A percentile compares a stretch with the other conserved stretches of the same genome.
Evolutionary conservation across 169 alveolate species (phyloP).

Genomic region (Plasmodium blacklocki): DNA sequence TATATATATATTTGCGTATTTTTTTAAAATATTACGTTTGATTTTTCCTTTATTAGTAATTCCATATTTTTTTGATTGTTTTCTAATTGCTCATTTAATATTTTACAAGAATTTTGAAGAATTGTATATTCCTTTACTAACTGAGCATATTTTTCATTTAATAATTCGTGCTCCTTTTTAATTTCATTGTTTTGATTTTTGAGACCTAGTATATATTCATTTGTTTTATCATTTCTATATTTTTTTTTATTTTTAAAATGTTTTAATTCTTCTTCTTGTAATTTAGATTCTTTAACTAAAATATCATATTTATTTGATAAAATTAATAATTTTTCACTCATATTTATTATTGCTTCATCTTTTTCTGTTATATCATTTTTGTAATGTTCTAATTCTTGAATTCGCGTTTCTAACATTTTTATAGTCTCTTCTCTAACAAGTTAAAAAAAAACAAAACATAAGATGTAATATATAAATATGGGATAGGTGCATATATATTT

Average conservation of each 20-base stretch:
- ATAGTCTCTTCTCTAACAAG: slow-evolving; percentile 36
- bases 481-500: no score
- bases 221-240: slow-evolving; percentile 58
- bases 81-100: slow-evolving; percentile 45
- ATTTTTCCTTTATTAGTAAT: slow-evolving; percentile 3
- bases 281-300: slow-evolving; percentile 58
- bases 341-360: slow-evolving; percentile 55
- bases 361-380: slow-evolving; percentile 43
- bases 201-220: slow-evolving; percentile 43
- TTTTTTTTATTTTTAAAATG: slow-evolving; percentile 71
- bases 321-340: slow-evolving; percentile 56
- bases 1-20: background rate
- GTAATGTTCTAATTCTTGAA: slow-evolving; percentile 24
- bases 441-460: background rate
- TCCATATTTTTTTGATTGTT: slow-evolving; percentile 24
- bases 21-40: slow-evolving; percentile 14
- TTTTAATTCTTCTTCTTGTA: slow-evolving; percentile 71
- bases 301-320: slow-evolving; percentile 55
- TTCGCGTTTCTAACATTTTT: slow-evolving; percentile 33
- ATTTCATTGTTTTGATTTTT: slow-evolving; percentile 65
- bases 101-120: slow-evolving; percentile 12
- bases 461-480: background rate
- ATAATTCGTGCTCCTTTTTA: slow-evolving; percentile 47
- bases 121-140: slow-evolving; percentile 15
- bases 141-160: slow-evolving; percentile 42